A percentile compares a stretch with the other conserved stretches of the same genome.
Conservation (phyloP, 176 grass and related monocot species). For the Chloris gayana region DNA sequence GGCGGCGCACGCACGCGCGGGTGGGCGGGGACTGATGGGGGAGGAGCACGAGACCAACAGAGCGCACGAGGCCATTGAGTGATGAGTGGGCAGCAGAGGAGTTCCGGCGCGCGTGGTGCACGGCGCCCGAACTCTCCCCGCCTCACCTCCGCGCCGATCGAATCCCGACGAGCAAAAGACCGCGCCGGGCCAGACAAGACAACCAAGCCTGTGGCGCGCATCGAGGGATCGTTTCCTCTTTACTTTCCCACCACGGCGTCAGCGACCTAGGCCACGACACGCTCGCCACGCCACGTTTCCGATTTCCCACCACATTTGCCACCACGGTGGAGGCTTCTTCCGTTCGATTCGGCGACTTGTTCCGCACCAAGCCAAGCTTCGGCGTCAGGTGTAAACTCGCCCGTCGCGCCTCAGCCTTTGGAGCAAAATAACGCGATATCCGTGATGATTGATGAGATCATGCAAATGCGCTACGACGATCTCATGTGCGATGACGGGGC, state of each 20-base stretch:
- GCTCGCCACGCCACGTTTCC: too few relatives aligned
- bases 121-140: background rate
- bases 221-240: too few relatives aligned
- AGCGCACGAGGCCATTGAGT: too few relatives aligned
- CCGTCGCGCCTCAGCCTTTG: too few relatives aligned
- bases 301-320: too few relatives aligned
- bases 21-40: background rate
- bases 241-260: too few relatives aligned
- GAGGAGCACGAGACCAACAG: background rate
- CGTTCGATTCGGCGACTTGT: background rate
- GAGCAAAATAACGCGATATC: too few relatives aligned
- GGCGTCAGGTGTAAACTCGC: too few relatives aligned
- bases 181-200: background rate
- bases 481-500: background rate
- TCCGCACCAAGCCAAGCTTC: background rate
- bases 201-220: background rate
- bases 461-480: background rate
- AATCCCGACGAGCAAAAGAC: background rate
- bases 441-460: too few relatives aligned
- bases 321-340: background rate
- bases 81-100: too few relatives aligned
- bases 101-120: background rate
- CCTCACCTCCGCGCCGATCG: constrained; percentile 2
- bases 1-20: background rate
- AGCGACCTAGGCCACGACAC: too few relatives aligned